A percentile compares a stretch with the other conserved stretches of the same genome.
Evolutionary conservation across 805 yeast species (phyloP).

Genomic region (Saturnispora silvae): DNA sequence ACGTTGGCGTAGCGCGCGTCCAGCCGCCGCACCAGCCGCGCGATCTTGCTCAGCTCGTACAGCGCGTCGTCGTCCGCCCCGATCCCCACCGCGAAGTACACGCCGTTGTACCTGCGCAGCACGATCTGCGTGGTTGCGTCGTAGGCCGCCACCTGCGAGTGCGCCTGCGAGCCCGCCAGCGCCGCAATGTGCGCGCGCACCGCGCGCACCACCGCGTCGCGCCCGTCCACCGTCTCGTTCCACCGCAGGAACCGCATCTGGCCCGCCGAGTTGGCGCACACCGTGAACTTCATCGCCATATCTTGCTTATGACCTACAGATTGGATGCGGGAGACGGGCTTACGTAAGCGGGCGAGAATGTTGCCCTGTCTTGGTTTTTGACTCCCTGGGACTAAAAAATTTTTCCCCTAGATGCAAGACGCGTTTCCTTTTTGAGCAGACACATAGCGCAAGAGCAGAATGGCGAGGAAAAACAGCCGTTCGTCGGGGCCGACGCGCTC

Average conservation of each 20-base stretch:
- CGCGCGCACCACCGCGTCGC: neutral
- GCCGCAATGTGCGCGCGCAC: neutral
- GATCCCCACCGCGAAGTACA: constrained; percentile 76
- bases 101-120: constrained; percentile 84
- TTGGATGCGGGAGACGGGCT: too few species aligned
- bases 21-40: constrained; percentile 77
- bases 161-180: neutral
- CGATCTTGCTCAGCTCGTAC: constrained; percentile 72
- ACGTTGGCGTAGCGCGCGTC: constrained; percentile 84
- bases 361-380: too few species aligned
- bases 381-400: too few species aligned
- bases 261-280: neutral
- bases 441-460: too few species aligned
- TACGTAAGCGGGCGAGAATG: too few species aligned
- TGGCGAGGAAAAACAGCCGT: too few species aligned
- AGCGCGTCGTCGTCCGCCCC: constrained; percentile 65
- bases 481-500: too few species aligned
- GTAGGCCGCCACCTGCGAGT: constrained; percentile 12
- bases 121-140: constrained; percentile 59
- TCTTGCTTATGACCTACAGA: too few species aligned
- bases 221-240: neutral
- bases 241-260: constrained; percentile 2
- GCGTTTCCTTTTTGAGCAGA: too few species aligned
- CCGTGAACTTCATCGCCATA: constrained; percentile 1
- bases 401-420: too few species aligned